Evolutionary conservation across 2,329 filamentous ascomycete species (phyloP).

Genomic region (Bipolaris gigantea): DNA sequence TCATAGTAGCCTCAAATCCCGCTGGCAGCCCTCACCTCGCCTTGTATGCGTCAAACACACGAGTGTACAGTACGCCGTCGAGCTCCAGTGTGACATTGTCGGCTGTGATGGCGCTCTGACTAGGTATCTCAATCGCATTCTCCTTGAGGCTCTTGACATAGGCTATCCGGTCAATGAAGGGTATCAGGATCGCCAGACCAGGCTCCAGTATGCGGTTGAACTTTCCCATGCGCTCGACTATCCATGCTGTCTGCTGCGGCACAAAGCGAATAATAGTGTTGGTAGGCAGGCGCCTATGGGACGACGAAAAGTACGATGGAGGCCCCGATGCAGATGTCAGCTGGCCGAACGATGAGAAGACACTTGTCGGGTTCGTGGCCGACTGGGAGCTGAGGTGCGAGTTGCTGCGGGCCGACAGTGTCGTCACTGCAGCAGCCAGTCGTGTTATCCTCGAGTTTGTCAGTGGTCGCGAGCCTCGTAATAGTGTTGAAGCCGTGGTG

Average conservation of each 20-base stretch:
- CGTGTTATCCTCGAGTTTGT: constrained; percentile 20
- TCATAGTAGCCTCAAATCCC: background rate
- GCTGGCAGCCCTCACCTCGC: constrained; percentile 66
- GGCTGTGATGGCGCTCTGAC: constrained; percentile 95
- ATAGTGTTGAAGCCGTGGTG: constrained; percentile 34
- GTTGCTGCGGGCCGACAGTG: constrained; percentile 32
- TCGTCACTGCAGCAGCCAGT: constrained; percentile 24
- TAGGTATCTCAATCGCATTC: constrained; percentile 92
- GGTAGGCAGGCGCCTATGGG: constrained; percentile 68
- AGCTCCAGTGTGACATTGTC: constrained; percentile 98
- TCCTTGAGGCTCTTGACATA: constrained; percentile 99
- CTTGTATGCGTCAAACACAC: constrained; percentile 98
- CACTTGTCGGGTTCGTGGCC: constrained; percentile 29
- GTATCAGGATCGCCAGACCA: constrained; percentile 83
- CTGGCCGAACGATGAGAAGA: constrained; percentile 35
- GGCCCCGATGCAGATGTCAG: constrained; percentile 47
- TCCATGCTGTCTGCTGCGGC: constrained; percentile 99
- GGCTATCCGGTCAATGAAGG: constrained; percentile 91
- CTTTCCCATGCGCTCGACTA: constrained; percentile 98
- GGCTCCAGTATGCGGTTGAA: constrained; percentile 93
- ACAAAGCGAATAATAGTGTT: constrained; percentile 97
- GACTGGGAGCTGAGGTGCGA: constrained; percentile 35
- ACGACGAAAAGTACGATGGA: constrained; percentile 79
- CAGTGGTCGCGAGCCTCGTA: constrained; percentile 26
- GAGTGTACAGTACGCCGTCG: constrained; percentile 91